Evolutionary conservation across 2,329 filamentous ascomycete genomes (phyloP).

Genomic region (Stachybotrys chlorohalonatus): DNA sequence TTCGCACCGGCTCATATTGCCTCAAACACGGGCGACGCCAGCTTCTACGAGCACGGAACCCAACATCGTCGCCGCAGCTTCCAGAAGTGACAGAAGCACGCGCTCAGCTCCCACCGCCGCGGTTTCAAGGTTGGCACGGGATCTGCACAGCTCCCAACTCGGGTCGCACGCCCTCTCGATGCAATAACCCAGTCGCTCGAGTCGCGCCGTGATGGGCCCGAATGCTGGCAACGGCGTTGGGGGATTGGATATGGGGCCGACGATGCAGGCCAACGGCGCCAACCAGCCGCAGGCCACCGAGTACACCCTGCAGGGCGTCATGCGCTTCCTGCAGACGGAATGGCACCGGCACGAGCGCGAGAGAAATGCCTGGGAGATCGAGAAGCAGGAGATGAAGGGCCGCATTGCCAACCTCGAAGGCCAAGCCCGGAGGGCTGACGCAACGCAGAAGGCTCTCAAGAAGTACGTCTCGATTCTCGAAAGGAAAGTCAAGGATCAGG

Average conservation of each 20-base stretch:
- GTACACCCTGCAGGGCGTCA: slow-evolving; percentile 67
- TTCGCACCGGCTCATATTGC: not conserved
- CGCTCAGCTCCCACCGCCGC: not conserved
- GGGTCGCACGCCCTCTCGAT: slow-evolving; percentile 19
- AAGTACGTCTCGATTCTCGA: slow-evolving; percentile 88
- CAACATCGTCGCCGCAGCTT: not conserved
- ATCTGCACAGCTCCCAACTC: not conserved
- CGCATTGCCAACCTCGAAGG: slow-evolving; percentile 93
- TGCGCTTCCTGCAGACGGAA: slow-evolving; percentile 98
- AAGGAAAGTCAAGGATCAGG: slow-evolving; percentile 76
- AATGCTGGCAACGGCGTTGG: slow-evolving; percentile 35
- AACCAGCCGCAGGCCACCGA: slow-evolving; percentile 51
- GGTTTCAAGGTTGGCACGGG: not conserved
- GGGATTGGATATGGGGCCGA: slow-evolving; percentile 34
- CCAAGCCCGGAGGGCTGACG: slow-evolving; percentile 76
- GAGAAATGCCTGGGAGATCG: slow-evolving; percentile 97
- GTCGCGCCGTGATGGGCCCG: slow-evolving; percentile 31
- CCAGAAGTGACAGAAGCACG: not conserved
- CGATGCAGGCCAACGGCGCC: slow-evolving; percentile 34
- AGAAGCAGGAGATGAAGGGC: slow-evolving; percentile 97
- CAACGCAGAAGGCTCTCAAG: slow-evolving; percentile 78
- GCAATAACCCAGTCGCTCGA: slow-evolving; percentile 23
- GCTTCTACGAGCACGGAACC: not conserved
- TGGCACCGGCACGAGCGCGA: slow-evolving; percentile 98
- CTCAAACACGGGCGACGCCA: not conserved